These are phyloP conservation scores for Ophiostoma himal-ulmi DNA, from an alignment of 2,329 filamentous ascomycete species.

Conservation along the genomic window DNA sequence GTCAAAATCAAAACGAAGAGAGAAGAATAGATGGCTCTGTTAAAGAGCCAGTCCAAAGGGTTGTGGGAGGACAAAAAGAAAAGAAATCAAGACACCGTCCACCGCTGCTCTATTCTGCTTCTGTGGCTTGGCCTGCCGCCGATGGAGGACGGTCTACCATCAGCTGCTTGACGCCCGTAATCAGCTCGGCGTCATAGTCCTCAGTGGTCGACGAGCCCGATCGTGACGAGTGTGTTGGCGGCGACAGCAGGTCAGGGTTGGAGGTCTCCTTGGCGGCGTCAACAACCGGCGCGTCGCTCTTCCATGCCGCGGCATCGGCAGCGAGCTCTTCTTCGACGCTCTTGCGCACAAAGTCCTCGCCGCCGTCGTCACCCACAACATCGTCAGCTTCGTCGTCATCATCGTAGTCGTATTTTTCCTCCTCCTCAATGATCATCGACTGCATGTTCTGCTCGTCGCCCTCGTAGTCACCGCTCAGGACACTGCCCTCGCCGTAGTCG, in stretches of 20 bases:
- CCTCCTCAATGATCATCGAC: constrained; percentile 38
- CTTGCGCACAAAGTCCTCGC: constrained; percentile 1
- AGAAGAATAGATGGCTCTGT: neutral
- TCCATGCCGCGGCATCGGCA: constrained; percentile 8
- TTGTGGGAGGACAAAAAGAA: neutral
- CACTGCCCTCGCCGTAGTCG: constrained; percentile 39
- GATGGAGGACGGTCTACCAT: constrained; percentile 34
- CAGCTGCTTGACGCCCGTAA: constrained; percentile 54
- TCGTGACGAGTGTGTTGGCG: neutral
- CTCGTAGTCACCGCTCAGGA: constrained; percentile 41
- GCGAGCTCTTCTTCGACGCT: constrained; percentile 3
- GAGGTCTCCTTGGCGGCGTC: neutral
- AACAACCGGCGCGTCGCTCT: neutral
- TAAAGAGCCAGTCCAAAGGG: neutral
- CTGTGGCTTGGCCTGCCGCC: neutral
- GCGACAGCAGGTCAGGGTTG: neutral
- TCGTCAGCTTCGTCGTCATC: constrained; percentile 40
- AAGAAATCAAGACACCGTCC: neutral
- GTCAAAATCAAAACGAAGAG: neutral
- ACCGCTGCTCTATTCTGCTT: constrained; percentile 10
- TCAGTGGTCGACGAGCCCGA: constrained; percentile 31
- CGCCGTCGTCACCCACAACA: constrained; percentile 32
- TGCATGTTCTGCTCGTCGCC: constrained; percentile 40
- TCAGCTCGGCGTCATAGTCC: constrained; percentile 51
- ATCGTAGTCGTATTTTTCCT: constrained; percentile 33